Base-by-base conservation (phyloP, 176 grass and related monocot genomes). In the Saccharum officinarum region DNA sequence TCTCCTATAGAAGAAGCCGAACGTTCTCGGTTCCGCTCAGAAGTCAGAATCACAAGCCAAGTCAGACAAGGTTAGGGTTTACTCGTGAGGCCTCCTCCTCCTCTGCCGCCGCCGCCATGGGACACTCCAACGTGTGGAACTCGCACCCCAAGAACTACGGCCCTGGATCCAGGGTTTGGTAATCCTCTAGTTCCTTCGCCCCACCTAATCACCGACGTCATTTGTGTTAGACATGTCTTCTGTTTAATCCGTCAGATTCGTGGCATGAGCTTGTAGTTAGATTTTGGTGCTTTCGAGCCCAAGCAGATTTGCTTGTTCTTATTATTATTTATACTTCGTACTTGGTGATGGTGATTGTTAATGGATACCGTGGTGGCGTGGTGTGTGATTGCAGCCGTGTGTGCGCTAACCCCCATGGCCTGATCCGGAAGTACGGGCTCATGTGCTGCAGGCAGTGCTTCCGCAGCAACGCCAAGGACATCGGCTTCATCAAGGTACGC, bases 401-500 rank as follows among this genome's bases (percentile, higher is more conserved):
- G 37, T 94, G 95, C 85, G 90, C 86, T 6, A 94, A 97, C 36
- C 88, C 95, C 16, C 95, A 97, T 71, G 95, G 87, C 34, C 49
- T 97, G 67, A 97, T 97, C 86, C 88, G 95, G 76, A 95, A 98
- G 82, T 98, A 98, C 28, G 95, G 95, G 2, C 89, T 98, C 44
- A 98, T 98, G 95, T 98, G 95, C 80, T 98, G 95, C 88, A 90
- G 92, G 71, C 92, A 98, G 83, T 98, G 92, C 89, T 98, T 98
- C 79, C 92, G 89, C 70, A 98, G 95, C 89, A 95, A 95, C 5
- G 95, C 95, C 71, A 98, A 98, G 83, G 88, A 91, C 69, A 98
- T 98, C 88, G 95, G 95, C 34, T 98, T 98, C 84, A 95, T 98
- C 88, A 98, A 98, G 95, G 95, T 97, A 93, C 42, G n/a, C 13